Percentiles rank a stretch among this genome's conserved stretches.
Conservation (phyloP, 1,139 yeast genomes). For the Chernovozyma sophiae-reginae region DNA sequence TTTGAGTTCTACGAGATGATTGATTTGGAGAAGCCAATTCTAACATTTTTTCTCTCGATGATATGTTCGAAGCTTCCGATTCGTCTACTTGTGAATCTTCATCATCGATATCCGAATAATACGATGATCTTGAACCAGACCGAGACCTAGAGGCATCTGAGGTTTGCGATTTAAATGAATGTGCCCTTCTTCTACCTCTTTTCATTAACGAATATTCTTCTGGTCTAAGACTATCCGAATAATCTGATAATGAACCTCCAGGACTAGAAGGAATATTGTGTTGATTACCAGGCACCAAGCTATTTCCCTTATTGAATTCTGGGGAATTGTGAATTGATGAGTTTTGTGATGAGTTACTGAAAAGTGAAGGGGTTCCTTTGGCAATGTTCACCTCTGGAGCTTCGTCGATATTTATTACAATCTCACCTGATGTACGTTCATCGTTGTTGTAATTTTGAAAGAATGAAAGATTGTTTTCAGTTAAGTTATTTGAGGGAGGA, state of each 20-base stretch:
- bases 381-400: conserved; percentile 33
- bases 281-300: conserved; percentile 1
- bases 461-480: conserved; percentile 5
- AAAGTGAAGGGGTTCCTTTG: conserved; percentile 39
- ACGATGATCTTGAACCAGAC: conserved; percentile 5
- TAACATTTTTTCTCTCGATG: conserved; percentile 55
- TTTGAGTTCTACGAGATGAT: conserved; percentile 55
- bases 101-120: conserved; percentile 8
- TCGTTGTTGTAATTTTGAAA: background rate
- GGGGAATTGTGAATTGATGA: conserved; percentile 26
- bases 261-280: conserved; percentile 13
- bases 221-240: conserved; percentile 24
- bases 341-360: conserved; percentile 38
- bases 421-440: conserved; percentile 9
- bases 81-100: conserved; percentile 10
- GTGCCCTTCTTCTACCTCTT: conserved; percentile 32
- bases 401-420: conserved; percentile 28
- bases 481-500: conserved; percentile 9
- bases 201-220: conserved; percentile 30
- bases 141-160: conserved; percentile 15
- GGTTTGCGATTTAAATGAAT: conserved; percentile 18
- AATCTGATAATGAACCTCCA: conserved; percentile 13
- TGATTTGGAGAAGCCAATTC: conserved; percentile 57
- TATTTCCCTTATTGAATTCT: background rate
- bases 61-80: conserved; percentile 12